Evolutionary conservation across 2,329 filamentous ascomycete species (phyloP).

Genomic region (Colletotrichum lupini): DNA sequence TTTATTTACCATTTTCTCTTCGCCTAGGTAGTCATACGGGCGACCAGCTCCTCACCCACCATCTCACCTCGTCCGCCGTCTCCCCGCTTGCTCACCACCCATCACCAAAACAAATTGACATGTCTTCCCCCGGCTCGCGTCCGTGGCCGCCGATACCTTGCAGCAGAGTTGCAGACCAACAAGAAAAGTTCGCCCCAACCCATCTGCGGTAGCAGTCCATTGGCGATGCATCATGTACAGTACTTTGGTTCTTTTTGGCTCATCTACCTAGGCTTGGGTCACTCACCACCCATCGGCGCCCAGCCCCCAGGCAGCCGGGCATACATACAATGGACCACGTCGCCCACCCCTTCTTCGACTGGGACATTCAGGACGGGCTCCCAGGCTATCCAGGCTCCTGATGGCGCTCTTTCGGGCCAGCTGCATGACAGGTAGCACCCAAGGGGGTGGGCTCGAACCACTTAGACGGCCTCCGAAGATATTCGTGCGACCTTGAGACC

Average conservation of each 20-base stretch:
- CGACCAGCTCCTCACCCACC: neutral
- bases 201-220: neutral
- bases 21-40: neutral
- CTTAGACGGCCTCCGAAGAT: conserved; percentile 1
- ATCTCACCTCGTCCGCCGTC: neutral
- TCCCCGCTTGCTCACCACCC: conserved; percentile 5
- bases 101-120: neutral
- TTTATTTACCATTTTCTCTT: neutral
- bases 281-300: neutral
- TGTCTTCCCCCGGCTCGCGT: neutral
- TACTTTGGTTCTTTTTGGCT: conserved; percentile 19
- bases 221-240: conserved; percentile 14
- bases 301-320: conserved; percentile 21
- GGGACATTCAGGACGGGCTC: conserved; percentile 6
- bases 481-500: conserved; percentile 25
- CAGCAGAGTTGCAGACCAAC: conserved; percentile 7
- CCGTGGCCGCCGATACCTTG: conserved; percentile 12
- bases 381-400: neutral
- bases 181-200: neutral
- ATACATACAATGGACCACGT: conserved; percentile 9
- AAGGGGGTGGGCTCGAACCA: conserved; percentile 17
- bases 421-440: conserved; percentile 20
- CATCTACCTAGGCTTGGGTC: neutral
- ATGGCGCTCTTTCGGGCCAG: conserved; percentile 21
- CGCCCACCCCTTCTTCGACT: neutral